Base-by-base conservation (phyloP, 495 filamentous ascomycete genomes). In the Lophiotrema nucula region DNA sequence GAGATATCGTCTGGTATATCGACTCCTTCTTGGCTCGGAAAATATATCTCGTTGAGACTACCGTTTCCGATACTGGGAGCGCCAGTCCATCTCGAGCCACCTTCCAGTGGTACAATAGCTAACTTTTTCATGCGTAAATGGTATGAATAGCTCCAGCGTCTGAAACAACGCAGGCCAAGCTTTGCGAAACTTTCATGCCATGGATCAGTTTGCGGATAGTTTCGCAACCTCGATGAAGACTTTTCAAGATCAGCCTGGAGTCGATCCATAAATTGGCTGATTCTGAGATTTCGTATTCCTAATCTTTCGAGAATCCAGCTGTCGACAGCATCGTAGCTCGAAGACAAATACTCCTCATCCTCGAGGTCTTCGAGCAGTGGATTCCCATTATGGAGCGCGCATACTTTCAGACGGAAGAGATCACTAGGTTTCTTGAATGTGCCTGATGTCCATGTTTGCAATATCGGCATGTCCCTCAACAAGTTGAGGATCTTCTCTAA, bases 291-390 rank as follows among this genome's bases (percentile, higher is more conserved):
- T 35, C 3, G 2, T 10, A 46, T 27, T 2, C 52, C 52, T 33
- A 55, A 27, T 15, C 35, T 35, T 35, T 23, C 15, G 18, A 55
- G n/a, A 35, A 18, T 22, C 5, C 10, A 2, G 18, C 8, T 26
- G n/a, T 46, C 13, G 10, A 13, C 11, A 4, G 2, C 2, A 16
- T 37, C 28, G 50, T 60, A 60, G 15, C 47, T 39, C 8, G 35
- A 27, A 26, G 42, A 43, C 16, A 61, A 27, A 31, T 61, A 61
- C 18, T 23, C 2, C 24, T 61, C 58, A 2, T 55, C 49, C 2
- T n/a, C 1, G 15, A 55, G 50, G 33, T 61, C 58, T 11, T 6
- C 13, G 28, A 55, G 24, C 5, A 55, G 3, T 4, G 49, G 49
- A 2, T 47, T 37, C 5, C 23, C 27, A 2, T 53, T 15, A 18